These are phyloP conservation scores for Aspergillus aculeatus DNA, from an alignment of 2,329 filamentous ascomycete species.

Conservation along the genomic window DNA sequence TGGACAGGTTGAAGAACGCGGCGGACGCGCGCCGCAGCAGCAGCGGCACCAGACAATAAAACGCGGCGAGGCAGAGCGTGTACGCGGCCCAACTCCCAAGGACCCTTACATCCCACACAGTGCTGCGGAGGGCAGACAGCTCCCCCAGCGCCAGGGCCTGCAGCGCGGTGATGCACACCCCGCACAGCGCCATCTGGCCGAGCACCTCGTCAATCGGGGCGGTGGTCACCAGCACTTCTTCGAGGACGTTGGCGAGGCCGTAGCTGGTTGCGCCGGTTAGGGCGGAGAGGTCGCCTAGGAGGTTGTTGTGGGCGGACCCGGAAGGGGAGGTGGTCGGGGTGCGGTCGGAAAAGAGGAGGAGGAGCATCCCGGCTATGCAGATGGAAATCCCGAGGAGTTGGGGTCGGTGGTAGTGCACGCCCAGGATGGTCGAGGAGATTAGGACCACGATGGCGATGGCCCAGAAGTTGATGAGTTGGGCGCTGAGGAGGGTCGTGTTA, in stretches of 20 bases:
- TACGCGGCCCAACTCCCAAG: slow-evolving; percentile 86
- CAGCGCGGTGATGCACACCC: slow-evolving; percentile 83
- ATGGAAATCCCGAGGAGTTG: slow-evolving; percentile 86
- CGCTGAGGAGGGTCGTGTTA: slow-evolving; percentile 86
- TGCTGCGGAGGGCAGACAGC: slow-evolving; percentile 58
- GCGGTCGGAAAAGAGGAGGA: slow-evolving; percentile 84
- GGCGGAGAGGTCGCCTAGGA: slow-evolving; percentile 77
- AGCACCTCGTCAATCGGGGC: slow-evolving; percentile 90
- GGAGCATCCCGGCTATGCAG: slow-evolving; percentile 85
- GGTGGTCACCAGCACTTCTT: slow-evolving; percentile 90
- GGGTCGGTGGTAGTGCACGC: slow-evolving; percentile 82
- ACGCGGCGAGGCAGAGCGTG: slow-evolving; percentile 76
- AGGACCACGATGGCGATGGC: slow-evolving; percentile 89
- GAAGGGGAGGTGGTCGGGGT: slow-evolving; percentile 62
- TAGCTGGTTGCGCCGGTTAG: slow-evolving; percentile 87
- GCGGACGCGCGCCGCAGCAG: slow-evolving; percentile 86
- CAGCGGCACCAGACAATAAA: slow-evolving; percentile 84
- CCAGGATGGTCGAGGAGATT: slow-evolving; percentile 77
- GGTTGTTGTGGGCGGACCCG: slow-evolving; percentile 69
- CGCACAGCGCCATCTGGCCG: slow-evolving; percentile 85
- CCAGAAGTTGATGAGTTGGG: slow-evolving; percentile 98
- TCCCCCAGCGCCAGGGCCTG: slow-evolving; percentile 93
- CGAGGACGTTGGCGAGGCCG: slow-evolving; percentile 84
- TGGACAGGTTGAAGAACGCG: slow-evolving; percentile 93
- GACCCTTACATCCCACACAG: slow-evolving; percentile 65